phyloP scores from a whole-genome alignment of 2,329 filamentous ascomycete genomes.

The Zalaria sp. region DNA sequence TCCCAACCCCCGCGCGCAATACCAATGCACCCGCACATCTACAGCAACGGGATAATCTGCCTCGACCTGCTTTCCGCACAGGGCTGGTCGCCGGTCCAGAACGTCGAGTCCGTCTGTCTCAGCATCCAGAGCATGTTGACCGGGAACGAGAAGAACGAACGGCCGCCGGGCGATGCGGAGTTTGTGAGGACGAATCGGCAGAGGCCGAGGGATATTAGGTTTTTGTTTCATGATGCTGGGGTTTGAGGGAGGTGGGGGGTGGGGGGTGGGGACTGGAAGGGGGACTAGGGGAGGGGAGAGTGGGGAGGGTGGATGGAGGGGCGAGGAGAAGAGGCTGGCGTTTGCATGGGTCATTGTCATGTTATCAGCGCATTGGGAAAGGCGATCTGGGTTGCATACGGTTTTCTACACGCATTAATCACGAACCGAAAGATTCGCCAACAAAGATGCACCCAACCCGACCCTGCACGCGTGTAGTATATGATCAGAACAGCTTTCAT shows the following conservation, averaged over 20 bases:
- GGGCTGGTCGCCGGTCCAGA: slow-evolving; percentile 94
- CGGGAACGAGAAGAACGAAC: slow-evolving; percentile 80
- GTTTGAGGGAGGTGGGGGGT: slow-evolving; percentile 27
- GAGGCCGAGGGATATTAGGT: slow-evolving; percentile 77
- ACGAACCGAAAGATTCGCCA: too few relatives aligned
- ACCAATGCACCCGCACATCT: slow-evolving; percentile 93
- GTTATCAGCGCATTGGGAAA: too few relatives aligned
- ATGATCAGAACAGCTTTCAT: too few relatives aligned
- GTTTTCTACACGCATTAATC: too few relatives aligned
- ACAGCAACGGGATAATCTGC: slow-evolving; percentile 97
- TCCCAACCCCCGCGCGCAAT: slow-evolving; percentile 43
- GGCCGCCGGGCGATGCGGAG: slow-evolving; percentile 77
- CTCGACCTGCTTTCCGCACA: slow-evolving; percentile 77
- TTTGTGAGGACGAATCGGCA: slow-evolving; percentile 72
- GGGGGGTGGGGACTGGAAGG: too few relatives aligned
- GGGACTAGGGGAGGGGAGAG: too few relatives aligned
- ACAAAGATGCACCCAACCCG: too few relatives aligned
- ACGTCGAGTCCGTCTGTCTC: slow-evolving; percentile 93
- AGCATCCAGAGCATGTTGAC: slow-evolving; percentile 97
- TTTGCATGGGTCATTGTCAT: too few relatives aligned
- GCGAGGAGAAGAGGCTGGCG: too few relatives aligned
- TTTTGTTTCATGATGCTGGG: slow-evolving; percentile 81
- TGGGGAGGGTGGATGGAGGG: too few relatives aligned
- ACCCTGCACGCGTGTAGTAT: too few relatives aligned
- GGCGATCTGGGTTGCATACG: too few relatives aligned